These are phyloP conservation scores for Leishmania martiniquensis DNA, from an alignment of 208 protist genomes.

Conservation along the genomic window DNA sequence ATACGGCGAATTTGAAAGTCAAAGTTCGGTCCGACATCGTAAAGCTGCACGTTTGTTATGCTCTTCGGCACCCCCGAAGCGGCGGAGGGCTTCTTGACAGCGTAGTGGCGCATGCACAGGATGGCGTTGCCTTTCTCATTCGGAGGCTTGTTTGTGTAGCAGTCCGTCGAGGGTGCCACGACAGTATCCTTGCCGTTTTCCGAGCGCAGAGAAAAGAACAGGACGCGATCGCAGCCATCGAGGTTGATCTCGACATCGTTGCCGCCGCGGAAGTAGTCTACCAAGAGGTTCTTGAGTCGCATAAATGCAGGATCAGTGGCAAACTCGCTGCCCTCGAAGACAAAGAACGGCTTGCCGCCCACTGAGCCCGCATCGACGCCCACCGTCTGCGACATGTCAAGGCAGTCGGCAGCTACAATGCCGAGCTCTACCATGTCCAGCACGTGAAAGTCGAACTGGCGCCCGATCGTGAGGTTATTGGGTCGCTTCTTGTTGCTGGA, in stretches of 20 bases:
- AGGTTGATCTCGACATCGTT: slow-evolving; percentile 70
- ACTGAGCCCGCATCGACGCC: slow-evolving; percentile 66
- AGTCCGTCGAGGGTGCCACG: slow-evolving; percentile 73
- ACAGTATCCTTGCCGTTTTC: slow-evolving; percentile 75
- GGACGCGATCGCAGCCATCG: slow-evolving; percentile 79
- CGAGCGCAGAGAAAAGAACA: slow-evolving; percentile 81
- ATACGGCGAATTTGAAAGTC: slow-evolving; percentile 79
- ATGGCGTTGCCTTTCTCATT: slow-evolving; percentile 57
- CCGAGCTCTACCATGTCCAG: slow-evolving; percentile 92
- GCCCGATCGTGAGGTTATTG: slow-evolving; percentile 85
- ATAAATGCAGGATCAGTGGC: slow-evolving; percentile 64
- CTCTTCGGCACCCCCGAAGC: slow-evolving; percentile 41
- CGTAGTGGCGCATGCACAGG: slow-evolving; percentile 87
- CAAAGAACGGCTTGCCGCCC: slow-evolving; percentile 85
- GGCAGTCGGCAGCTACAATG: slow-evolving; percentile 73
- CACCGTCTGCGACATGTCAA: slow-evolving; percentile 60
- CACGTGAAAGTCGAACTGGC: slow-evolving; percentile 91
- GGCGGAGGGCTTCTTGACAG: slow-evolving; percentile 68
- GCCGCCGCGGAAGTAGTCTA: slow-evolving; percentile 87
- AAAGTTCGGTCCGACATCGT: slow-evolving; percentile 88
- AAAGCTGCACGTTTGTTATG: slow-evolving; percentile 63
- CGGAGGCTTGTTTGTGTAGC: slow-evolving; percentile 61
- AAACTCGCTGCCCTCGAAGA: slow-evolving; percentile 89
- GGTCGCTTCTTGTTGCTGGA: slow-evolving; percentile 90
- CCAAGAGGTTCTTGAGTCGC: slow-evolving; percentile 81